phyloP scores from a whole-genome alignment of 768 basidiomycete species.

The Podaxis sp. region DNA sequence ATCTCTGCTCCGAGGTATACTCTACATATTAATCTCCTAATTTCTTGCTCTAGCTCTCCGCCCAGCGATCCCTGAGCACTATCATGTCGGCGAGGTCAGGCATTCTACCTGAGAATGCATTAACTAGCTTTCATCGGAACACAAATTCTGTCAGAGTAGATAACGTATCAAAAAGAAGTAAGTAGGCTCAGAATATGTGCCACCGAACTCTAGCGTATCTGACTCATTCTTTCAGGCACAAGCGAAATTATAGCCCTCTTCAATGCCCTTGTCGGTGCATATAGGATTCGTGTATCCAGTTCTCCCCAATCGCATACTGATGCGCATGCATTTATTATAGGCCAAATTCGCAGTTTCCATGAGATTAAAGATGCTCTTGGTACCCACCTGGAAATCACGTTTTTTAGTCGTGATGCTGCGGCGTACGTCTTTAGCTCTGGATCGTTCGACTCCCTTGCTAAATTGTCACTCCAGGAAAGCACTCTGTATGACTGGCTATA shows the following conservation, averaged over 20 bases:
- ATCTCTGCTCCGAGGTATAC: slow-evolving; percentile 10
- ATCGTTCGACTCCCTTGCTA: background rate
- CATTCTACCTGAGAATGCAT: slow-evolving; percentile 12
- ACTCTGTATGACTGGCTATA: slow-evolving; percentile 62
- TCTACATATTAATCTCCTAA: background rate
- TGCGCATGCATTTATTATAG: slow-evolving; percentile 23
- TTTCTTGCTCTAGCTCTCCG: slow-evolving; percentile 7
- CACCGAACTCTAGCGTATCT: background rate
- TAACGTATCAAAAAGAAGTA: slow-evolving; percentile 40
- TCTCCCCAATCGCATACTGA: background rate
- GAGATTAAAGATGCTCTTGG: slow-evolving; percentile 34
- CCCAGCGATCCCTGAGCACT: slow-evolving; percentile 6
- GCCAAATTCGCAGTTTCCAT: slow-evolving; percentile 45
- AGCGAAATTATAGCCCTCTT: slow-evolving; percentile 55
- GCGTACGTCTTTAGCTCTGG: slow-evolving; percentile 32
- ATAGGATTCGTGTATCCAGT: background rate
- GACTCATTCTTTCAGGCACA: slow-evolving; percentile 16
- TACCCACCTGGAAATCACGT: slow-evolving; percentile 46
- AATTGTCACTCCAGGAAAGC: slow-evolving; percentile 45
- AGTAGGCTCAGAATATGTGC: slow-evolving; percentile 1
- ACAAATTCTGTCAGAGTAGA: slow-evolving; percentile 46
- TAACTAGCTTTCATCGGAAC: slow-evolving; percentile 1
- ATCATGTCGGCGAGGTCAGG: slow-evolving; percentile 27
- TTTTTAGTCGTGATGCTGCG: slow-evolving; percentile 47
- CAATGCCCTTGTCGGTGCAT: slow-evolving; percentile 49